These are phyloP conservation scores for Pelargonium nanum DNA, from an alignment of 345 rosid genomes.

Conservation along the genomic window DNA sequence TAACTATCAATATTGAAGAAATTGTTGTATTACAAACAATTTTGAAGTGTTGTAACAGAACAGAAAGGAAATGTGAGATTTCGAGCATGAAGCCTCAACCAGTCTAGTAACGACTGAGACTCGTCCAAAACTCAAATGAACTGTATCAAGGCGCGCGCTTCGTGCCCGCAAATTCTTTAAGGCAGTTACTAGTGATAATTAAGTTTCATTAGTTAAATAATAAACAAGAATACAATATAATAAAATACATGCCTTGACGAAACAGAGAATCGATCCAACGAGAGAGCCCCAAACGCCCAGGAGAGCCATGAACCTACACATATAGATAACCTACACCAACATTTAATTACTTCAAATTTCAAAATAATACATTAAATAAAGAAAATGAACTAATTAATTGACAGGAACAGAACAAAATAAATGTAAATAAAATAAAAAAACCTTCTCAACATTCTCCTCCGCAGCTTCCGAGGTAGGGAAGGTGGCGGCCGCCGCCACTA, in stretches of 20 bases:
- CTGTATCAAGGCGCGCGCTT: too few relatives aligned
- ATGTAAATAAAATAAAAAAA: background rate
- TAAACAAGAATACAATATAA: background rate
- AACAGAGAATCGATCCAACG: conserved; percentile 63
- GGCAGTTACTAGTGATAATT: background rate
- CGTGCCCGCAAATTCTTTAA: background rate
- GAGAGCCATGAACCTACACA: conserved; percentile 63
- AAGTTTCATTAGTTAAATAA: background rate
- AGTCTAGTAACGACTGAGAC: too few relatives aligned
- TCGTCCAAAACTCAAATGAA: too few relatives aligned
- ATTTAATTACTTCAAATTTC: background rate
- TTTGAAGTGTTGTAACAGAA: too few relatives aligned
- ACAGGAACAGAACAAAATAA: background rate
- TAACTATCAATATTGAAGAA: too few relatives aligned
- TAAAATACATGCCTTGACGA: conserved; percentile 45
- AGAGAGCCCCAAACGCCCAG: conserved; percentile 71
- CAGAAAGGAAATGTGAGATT: too few relatives aligned
- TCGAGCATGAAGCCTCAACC: too few relatives aligned
- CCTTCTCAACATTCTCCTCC: background rate
- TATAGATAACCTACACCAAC: conserved; percentile 41
- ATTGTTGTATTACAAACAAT: too few relatives aligned
- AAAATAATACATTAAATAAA: background rate
- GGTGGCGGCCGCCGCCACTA: background rate
- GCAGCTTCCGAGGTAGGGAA: background rate
- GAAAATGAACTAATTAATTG: background rate